Evolutionary conservation across 225 moss, liverwort and hornwort species (phyloP), one percentile per base, ranked within the genome.

Genomic region (Antitrichia curtipendula): DNA sequence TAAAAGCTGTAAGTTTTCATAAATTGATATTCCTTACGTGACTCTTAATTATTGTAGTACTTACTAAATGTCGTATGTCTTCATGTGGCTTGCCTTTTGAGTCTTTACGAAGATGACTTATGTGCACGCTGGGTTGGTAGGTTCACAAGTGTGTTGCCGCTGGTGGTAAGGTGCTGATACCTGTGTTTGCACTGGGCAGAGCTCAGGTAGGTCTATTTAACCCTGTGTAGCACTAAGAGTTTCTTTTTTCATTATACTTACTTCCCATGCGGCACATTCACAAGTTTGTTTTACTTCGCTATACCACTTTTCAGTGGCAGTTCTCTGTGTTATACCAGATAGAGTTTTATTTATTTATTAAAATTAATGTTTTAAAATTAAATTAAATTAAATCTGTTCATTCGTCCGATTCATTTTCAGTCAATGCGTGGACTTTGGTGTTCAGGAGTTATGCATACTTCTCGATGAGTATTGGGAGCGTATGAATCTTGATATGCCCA

Each of bases 391-490:
- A 18, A 16, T 72, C 27, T 1, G 64, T 87, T 31, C 28, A 34
- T 45, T 81, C 65, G 45, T 49, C 49, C 69, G 43, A 53, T 81
- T 15, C 53, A 68, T 52, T 79, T 57, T 52, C 14, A 60, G 60
- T 83, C 88, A 53, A 88, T 28, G 53, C 27, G 52, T 82, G 85
- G 52, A 58, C 57, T 68, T 85, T 74, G 69, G 61, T 91, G 87
- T 83, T 50, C 93, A 98, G 98, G 98, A 98, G 71, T 91, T 98
- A 90, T 98, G 98, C 81, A 98, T 98, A 60, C 92, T 98, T 58
- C 92, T 98, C 32, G 98, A 98, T 85, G 98, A 98, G 82, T 98
- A 98, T 83, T 98, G 98, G 98, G 98, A 98, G 89, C 96, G 96
- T 81, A 97, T 93, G 90, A 98, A 96, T 82, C 94, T 98, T 52